Conservation (phyloP, 306 rosid genomes). For the Purshia tridentata region DNA sequence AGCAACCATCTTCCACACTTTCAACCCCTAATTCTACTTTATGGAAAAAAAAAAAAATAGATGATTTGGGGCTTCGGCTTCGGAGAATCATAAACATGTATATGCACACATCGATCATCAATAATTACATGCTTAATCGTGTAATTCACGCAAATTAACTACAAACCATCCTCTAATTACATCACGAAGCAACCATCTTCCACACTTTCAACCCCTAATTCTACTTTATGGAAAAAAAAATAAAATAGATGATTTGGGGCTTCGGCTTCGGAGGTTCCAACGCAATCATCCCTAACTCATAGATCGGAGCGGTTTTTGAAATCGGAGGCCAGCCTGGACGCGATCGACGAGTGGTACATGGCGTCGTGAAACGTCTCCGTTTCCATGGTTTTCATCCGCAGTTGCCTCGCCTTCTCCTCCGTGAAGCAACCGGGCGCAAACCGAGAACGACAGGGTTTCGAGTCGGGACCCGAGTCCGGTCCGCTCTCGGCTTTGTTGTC, state of each 20-base stretch:
- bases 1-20: background rate
- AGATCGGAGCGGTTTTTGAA: conserved; percentile 50
- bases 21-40: conserved; percentile 11
- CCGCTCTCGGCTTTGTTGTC: conserved; percentile 13
- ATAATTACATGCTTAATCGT: conserved; percentile 17
- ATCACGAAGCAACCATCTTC: background rate
- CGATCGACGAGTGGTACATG: conserved; percentile 96
- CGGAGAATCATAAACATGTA: background rate
- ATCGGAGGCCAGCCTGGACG: conserved; percentile 83
- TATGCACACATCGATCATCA: background rate
- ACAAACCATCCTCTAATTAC: background rate
- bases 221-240: background rate
- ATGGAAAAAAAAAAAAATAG: background rate
- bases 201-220: conserved; percentile 5
- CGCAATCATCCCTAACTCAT: conserved; percentile 12
- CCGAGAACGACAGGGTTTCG: conserved; percentile 32
- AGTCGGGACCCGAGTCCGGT: conserved; percentile 16
- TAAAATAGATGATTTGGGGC: conserved; percentile 14
- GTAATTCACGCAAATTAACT: background rate
- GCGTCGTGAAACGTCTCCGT: conserved; percentile 69
- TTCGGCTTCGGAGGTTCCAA: too few relatives aligned
- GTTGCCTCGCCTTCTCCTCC: conserved; percentile 81
- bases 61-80: conserved; percentile 4
- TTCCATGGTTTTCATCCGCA: conserved; percentile 62
- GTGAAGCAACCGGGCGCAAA: conserved; percentile 75